A percentile compares a stretch with the other conserved stretches of the same genome.
These are phyloP conservation scores for Cucurbitaria berberidis DNA, from an alignment of 2,329 filamentous ascomycete genomes.

Conservation along the genomic window DNA sequence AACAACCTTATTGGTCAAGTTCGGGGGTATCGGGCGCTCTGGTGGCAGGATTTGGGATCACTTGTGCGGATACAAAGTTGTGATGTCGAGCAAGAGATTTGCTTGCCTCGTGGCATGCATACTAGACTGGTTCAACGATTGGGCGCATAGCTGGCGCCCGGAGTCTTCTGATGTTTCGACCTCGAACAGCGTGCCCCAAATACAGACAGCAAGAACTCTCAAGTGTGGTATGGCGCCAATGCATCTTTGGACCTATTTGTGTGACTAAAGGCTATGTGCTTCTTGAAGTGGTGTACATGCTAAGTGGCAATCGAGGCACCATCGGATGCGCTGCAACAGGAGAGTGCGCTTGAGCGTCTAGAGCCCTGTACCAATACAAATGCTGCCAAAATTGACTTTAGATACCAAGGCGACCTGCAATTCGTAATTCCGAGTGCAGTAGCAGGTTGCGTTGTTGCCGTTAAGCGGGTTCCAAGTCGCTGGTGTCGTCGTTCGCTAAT, in stretches of 20 bases:
- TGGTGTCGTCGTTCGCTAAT: slow-evolving; percentile 38
- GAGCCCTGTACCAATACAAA: slow-evolving; percentile 6
- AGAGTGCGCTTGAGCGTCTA: slow-evolving; percentile 20
- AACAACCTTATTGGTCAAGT: slow-evolving; percentile 36
- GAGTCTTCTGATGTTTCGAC: slow-evolving; percentile 39
- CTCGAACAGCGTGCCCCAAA: slow-evolving; percentile 33
- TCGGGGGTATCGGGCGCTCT: slow-evolving; percentile 29
- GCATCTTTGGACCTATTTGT: slow-evolving; percentile 21
- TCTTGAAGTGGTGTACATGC: slow-evolving; percentile 14
- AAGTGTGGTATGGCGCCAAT: slow-evolving; percentile 21
- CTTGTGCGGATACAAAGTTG: slow-evolving; percentile 17
- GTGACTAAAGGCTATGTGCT: slow-evolving; percentile 17
- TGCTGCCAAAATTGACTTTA: slow-evolving; percentile 14
- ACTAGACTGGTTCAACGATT: slow-evolving; percentile 30
- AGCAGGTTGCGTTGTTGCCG: slow-evolving; percentile 31
- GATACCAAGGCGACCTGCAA: slow-evolving; percentile 26
- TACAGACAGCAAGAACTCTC: slow-evolving; percentile 14
- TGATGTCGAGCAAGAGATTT: slow-evolving; percentile 22
- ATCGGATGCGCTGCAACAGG: slow-evolving; percentile 18
- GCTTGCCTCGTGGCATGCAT: slow-evolving; percentile 37
- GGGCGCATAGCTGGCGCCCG: slow-evolving; percentile 42
- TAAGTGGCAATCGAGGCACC: slow-evolving; percentile 19
- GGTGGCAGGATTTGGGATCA: slow-evolving; percentile 24
- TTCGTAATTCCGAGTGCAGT: slow-evolving; percentile 19
- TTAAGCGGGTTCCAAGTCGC: slow-evolving; percentile 33